Conservation (phyloP, 83 land plant species). For the Isoetes engelmannii region DNA sequence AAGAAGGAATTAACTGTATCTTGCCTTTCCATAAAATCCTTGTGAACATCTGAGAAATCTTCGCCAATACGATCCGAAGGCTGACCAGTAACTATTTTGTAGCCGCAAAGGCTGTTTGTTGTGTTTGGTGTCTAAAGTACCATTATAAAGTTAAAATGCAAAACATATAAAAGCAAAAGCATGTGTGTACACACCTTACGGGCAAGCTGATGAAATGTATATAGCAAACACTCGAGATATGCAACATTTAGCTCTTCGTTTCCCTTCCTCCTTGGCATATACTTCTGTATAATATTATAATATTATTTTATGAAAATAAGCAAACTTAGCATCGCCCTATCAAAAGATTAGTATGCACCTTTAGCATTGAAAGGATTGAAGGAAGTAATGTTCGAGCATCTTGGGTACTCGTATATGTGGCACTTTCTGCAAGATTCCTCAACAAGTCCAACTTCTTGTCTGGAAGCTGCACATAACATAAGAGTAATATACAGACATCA, state of each 20-base stretch:
- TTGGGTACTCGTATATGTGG: conserved; percentile 72
- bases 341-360: conserved; percentile 37
- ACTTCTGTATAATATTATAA: conserved; percentile 48
- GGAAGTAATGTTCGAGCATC: conserved; percentile 91
- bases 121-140: conserved; percentile 71
- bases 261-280: conserved; percentile 70
- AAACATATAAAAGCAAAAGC: conserved; percentile 8
- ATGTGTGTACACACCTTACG: conserved; percentile 55
- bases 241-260: conserved; percentile 72
- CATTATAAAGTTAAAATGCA: not conserved
- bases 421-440: conserved; percentile 80
- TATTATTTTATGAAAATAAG: not conserved
- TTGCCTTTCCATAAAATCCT: conserved; percentile 88
- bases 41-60: conserved; percentile 72
- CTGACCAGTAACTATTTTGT: conserved; percentile 95
- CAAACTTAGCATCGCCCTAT: not conserved
- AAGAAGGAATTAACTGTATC: not conserved
- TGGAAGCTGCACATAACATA: conserved; percentile 47
- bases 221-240: conserved; percentile 73
- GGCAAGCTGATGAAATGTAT: conserved; percentile 84
- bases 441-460: conserved; percentile 69
- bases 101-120: conserved; percentile 90
- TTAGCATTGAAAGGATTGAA: conserved; percentile 56
- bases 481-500: not conserved
- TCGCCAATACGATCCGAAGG: conserved; percentile 97